Base-by-base conservation (phyloP, 139 green algal species). In the Micractinium sp. region DNA sequence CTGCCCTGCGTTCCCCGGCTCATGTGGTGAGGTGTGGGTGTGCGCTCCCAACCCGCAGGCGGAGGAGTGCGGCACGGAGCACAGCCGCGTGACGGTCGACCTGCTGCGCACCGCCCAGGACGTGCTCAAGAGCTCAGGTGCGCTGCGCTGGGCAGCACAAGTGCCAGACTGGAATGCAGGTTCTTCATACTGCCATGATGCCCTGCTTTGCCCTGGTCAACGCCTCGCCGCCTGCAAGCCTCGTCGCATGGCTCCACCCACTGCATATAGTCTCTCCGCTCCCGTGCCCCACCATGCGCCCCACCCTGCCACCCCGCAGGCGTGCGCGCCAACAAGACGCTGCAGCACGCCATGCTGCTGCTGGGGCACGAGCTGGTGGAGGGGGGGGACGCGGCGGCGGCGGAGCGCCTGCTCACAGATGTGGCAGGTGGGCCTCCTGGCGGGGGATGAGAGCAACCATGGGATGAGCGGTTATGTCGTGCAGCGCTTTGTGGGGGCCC, bases 291-390 rank as follows among this genome's bases (percentile, higher is more conserved):
- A 71, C 63, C 22, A 2, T 27, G 63, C 63, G 63, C 2, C 14
- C 12, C 27, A 36, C 25, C 69, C 69, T 33, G 13, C 74, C 35
- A 29, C 74, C 33, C 29, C 47, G 20, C 85, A 88, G 85, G 85
- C 36, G 69, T 47, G 1, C 85, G 71, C 23, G 36, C 74, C 41
- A 36, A n/a, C 67, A 84, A 84, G 74, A 85, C 75, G 60, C 85
- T 90, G 36, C 86, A 69, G 22, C 86, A 86, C 77, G 39, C 33
- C n/a, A 81, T 41, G 77, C 89, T 91, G 66, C 82, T 85, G 56
- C 67, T 86, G 71, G 89, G 89, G n/a, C 87, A 92, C 22, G 91
- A 94, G 85, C 84, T 93, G 53, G 33, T 88, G 66, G 85, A 90
- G 81, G 27, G 35, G 2, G 85, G 89, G 23, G 38, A 81, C 3